These are phyloP conservation scores for Kodamaea anthophila DNA, from an alignment of 1,139 yeast species.

Conservation along the genomic window DNA sequence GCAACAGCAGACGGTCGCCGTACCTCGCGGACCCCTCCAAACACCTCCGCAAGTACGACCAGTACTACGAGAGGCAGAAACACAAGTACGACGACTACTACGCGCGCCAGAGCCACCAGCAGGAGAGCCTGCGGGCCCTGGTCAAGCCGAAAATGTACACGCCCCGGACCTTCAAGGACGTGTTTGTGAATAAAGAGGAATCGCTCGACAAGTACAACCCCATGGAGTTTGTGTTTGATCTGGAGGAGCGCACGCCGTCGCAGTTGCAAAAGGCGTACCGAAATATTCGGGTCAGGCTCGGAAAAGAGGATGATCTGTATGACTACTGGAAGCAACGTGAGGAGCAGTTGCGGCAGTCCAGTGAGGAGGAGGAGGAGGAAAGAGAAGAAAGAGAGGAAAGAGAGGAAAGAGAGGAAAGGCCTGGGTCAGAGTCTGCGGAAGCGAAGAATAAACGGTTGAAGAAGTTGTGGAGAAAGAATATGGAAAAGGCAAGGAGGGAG, in stretches of 20 bases:
- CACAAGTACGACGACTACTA: slow-evolving; percentile 26
- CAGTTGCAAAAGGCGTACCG: slow-evolving; percentile 25
- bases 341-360: slow-evolving; percentile 7
- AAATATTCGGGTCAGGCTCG: slow-evolving; percentile 24
- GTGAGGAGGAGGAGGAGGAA: slow-evolving; percentile 5
- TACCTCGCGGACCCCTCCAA: slow-evolving; percentile 2
- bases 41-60: slow-evolving; percentile 1
- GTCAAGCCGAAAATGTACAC: slow-evolving; percentile 35
- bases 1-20: slow-evolving; percentile 2
- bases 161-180: slow-evolving; percentile 37
- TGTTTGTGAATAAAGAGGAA: slow-evolving; percentile 30
- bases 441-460: slow-evolving; percentile 23
- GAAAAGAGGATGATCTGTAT: slow-evolving; percentile 31
- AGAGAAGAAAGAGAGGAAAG: slow-evolving; percentile 4
- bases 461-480: slow-evolving; percentile 20
- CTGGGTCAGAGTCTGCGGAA: slow-evolving; percentile 6
- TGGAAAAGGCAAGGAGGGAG: slow-evolving; percentile 25
- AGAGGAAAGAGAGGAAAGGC: slow-evolving; percentile 2
- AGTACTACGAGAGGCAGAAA: slow-evolving; percentile 3
- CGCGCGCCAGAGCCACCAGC: slow-evolving; percentile 30
- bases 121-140: slow-evolving; percentile 23
- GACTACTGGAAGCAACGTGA: slow-evolving; percentile 29
- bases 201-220: slow-evolving; percentile 32
- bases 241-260: slow-evolving; percentile 19
- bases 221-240: slow-evolving; percentile 37